Conservation (phyloP, 2,329 filamentous ascomycete species). For the Phoma sp. region DNA sequence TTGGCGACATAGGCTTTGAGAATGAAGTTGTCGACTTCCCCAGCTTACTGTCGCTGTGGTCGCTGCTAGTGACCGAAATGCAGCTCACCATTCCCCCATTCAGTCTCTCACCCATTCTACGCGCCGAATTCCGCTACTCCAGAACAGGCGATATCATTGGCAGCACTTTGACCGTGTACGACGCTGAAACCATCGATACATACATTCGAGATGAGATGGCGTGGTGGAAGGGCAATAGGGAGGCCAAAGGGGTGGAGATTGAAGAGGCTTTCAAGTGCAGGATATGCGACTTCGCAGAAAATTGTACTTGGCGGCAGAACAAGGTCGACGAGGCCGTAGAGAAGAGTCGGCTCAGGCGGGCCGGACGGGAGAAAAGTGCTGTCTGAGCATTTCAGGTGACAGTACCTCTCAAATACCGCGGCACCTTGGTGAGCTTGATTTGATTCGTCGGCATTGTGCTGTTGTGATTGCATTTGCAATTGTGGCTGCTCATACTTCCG, state of each 20-base stretch:
- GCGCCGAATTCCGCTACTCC: slow-evolving; percentile 60
- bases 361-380: slow-evolving; percentile 31
- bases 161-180: slow-evolving; percentile 68
- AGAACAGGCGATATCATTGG: slow-evolving; percentile 61
- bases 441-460: neutral
- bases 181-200: slow-evolving; percentile 64
- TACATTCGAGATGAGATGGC: slow-evolving; percentile 74
- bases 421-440: neutral
- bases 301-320: slow-evolving; percentile 76
- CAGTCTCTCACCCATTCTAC: slow-evolving; percentile 57
- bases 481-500: too few species aligned
- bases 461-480: neutral
- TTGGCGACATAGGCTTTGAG: slow-evolving; percentile 62
- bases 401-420: neutral
- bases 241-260: slow-evolving; percentile 75
- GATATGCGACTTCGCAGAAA: slow-evolving; percentile 80
- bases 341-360: slow-evolving; percentile 38
- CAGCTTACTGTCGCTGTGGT: slow-evolving; percentile 65
- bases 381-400: slow-evolving; percentile 19
- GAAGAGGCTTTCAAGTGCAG: slow-evolving; percentile 90
- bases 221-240: slow-evolving; percentile 86
- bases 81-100: slow-evolving; percentile 59
- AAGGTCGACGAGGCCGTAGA: slow-evolving; percentile 68
- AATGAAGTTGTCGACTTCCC: slow-evolving; percentile 64
- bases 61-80: slow-evolving; percentile 67